These are phyloP conservation scores for Poronia punctata DNA, from an alignment of 495 filamentous ascomycete genomes.

Conservation along the genomic window DNA sequence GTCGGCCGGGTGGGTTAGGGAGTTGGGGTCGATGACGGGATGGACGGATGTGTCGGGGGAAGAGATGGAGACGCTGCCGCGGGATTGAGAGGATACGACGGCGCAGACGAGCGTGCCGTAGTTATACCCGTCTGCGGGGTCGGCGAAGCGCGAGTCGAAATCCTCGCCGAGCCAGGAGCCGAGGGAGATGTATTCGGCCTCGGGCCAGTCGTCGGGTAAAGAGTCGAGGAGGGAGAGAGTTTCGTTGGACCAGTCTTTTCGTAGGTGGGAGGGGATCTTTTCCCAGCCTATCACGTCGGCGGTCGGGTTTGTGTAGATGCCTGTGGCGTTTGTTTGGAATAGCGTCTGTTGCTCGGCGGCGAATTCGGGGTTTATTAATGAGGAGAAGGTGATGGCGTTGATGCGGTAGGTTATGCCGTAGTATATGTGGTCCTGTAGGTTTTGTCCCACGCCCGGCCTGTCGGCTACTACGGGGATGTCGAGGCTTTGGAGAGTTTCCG, in stretches of 20 bases:
- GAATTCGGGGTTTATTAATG: constrained; percentile 32
- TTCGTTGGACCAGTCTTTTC: constrained; percentile 12
- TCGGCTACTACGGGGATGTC: constrained; percentile 35
- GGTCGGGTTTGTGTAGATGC: constrained; percentile 37
- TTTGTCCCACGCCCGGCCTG: constrained; percentile 46
- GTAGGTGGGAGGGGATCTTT: constrained; percentile 26
- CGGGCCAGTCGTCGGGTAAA: constrained; percentile 51
- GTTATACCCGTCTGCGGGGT: constrained; percentile 16
- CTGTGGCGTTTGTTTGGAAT: constrained; percentile 24
- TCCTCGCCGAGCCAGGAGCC: constrained; percentile 38
- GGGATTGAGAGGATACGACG: constrained; percentile 38
- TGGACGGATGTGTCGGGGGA: constrained; percentile 34
- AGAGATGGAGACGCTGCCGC: constrained; percentile 48
- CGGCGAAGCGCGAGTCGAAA: constrained; percentile 22
- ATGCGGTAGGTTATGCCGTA: constrained; percentile 33
- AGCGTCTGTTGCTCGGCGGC: constrained; percentile 12
- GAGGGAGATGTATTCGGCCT: constrained; percentile 43
- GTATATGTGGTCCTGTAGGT: constrained; percentile 41
- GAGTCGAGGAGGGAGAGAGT: constrained; percentile 27
- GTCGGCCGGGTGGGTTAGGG: constrained; percentile 46
- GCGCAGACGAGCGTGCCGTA: constrained; percentile 28
- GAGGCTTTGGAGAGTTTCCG: constrained; percentile 21
- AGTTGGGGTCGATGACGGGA: constrained; percentile 49
- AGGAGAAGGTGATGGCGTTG: constrained; percentile 32
- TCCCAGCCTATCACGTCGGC: constrained; percentile 44